Percentiles rank a stretch among this genome's conserved stretches.
Conservation (phyloP, 2,329 filamentous ascomycete species). For the Diaporthe citrichinensis region DNA sequence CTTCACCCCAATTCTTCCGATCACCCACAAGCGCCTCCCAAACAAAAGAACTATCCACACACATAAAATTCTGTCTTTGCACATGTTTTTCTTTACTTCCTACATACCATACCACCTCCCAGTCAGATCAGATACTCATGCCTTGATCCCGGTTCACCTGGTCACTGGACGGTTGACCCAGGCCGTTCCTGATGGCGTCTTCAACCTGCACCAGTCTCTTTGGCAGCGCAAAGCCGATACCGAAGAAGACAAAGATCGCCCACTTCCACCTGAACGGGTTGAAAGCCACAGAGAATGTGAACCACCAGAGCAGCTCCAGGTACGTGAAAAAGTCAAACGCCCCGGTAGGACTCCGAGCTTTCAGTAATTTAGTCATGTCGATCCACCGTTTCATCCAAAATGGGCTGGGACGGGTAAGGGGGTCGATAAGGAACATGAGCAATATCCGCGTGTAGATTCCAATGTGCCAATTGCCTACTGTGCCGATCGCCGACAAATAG, state of each 20-base stretch:
- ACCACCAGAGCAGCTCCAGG: constrained; percentile 88
- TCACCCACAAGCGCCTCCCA: not conserved
- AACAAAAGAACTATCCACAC: not conserved
- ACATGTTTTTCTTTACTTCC: no score
- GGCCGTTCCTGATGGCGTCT: constrained; percentile 69
- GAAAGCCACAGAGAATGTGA: constrained; percentile 80
- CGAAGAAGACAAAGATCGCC: constrained; percentile 86
- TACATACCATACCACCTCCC: not conserved
- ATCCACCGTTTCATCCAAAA: constrained; percentile 90
- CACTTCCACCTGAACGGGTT: constrained; percentile 95
- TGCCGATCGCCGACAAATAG: constrained; percentile 84
- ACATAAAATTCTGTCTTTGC: not conserved
- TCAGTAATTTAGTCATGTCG: constrained; percentile 82
- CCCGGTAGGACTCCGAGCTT: constrained; percentile 76
- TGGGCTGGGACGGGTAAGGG: constrained; percentile 78
- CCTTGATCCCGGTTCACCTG: constrained; percentile 37
- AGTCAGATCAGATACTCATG: constrained; percentile 26
- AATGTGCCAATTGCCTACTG: constrained; percentile 90
- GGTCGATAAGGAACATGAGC: constrained; percentile 88
- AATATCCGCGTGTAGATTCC: constrained; percentile 90
- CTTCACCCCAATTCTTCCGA: not conserved
- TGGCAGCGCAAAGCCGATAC: constrained; percentile 77
- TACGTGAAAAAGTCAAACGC: constrained; percentile 95
- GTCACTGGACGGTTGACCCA: constrained; percentile 51
- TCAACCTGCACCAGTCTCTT: constrained; percentile 77